Evolutionary conservation across 345 rosid species (phyloP).

Genomic region (Nephelium lappaceum): DNA sequence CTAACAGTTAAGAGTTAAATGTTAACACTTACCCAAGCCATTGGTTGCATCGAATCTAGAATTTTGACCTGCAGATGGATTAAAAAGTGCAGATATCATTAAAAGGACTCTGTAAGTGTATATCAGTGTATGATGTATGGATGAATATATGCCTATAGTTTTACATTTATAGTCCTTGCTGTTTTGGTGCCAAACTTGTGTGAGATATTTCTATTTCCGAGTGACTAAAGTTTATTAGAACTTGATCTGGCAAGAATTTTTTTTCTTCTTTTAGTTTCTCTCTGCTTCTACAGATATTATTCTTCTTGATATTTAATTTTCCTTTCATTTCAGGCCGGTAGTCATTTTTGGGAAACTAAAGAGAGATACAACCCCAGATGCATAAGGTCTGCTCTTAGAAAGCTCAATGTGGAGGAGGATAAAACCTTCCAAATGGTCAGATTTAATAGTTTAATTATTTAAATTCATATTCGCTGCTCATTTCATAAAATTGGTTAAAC

Average conservation of each 20-base stretch:
- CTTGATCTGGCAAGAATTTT: background rate
- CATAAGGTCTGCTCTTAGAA: slow-evolving; percentile 55
- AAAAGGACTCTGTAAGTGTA: background rate
- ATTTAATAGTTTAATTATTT: slow-evolving; percentile 7
- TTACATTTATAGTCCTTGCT: background rate
- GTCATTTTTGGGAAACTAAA: slow-evolving; percentile 45
- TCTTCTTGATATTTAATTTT: background rate
- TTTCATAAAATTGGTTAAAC: background rate
- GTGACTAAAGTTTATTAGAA: background rate
- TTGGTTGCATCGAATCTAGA: background rate
- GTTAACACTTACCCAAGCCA: background rate
- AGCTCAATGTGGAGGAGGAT: slow-evolving; percentile 45
- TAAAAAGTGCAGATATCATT: background rate
- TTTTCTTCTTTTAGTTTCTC: background rate
- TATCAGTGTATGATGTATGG: background rate
- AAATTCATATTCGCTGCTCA: background rate
- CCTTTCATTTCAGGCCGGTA: slow-evolving; percentile 41
- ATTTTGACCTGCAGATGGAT: background rate
- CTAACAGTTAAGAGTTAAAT: background rate
- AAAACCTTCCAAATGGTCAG: slow-evolving; percentile 53
- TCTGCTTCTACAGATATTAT: background rate
- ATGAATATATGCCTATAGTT: background rate
- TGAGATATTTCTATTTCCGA: background rate
- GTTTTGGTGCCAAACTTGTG: background rate
- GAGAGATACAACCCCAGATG: slow-evolving; percentile 42